Conservation (phyloP, 2,329 filamentous ascomycete genomes). For the Lachnellula subtilissima region DNA sequence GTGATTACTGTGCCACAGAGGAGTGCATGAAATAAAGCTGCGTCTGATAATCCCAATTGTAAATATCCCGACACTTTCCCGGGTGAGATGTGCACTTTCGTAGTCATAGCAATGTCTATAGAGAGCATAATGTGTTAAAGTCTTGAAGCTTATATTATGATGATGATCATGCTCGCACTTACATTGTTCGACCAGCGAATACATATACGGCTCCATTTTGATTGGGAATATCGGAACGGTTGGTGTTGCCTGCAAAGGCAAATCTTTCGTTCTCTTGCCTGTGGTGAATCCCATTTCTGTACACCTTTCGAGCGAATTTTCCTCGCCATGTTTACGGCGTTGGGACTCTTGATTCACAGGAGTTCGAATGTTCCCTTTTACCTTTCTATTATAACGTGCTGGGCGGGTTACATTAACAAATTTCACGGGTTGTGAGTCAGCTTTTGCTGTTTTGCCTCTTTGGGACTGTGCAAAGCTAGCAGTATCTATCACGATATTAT, state of each 20-base stretch:
- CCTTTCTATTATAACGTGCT: background rate
- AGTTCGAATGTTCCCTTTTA: background rate
- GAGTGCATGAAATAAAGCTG: conserved; percentile 4
- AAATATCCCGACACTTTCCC: background rate
- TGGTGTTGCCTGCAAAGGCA: background rate
- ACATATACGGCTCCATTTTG: conserved; percentile 6
- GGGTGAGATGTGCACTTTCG: background rate
- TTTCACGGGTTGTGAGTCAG: background rate
- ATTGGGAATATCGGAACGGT: background rate
- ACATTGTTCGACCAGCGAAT: conserved; percentile 2
- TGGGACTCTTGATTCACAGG: background rate
- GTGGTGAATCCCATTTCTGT: background rate
- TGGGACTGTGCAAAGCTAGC: background rate
- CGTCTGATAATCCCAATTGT: conserved; percentile 3
- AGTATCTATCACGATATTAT: background rate
- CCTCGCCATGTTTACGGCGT: background rate
- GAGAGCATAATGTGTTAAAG: background rate
- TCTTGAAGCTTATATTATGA: background rate
- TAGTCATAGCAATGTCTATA: background rate
- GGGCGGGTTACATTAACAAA: background rate
- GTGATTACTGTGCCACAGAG: conserved; percentile 1
- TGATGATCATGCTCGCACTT: background rate
- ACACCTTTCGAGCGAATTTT: background rate
- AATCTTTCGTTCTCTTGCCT: background rate
- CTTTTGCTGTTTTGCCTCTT: background rate